A percentile compares a stretch with the other conserved stretches of the same genome.
These are phyloP conservation scores for Phytophthora tentaculata DNA, from an alignment of 352 stramenopile genomes.

Conservation along the genomic window DNA sequence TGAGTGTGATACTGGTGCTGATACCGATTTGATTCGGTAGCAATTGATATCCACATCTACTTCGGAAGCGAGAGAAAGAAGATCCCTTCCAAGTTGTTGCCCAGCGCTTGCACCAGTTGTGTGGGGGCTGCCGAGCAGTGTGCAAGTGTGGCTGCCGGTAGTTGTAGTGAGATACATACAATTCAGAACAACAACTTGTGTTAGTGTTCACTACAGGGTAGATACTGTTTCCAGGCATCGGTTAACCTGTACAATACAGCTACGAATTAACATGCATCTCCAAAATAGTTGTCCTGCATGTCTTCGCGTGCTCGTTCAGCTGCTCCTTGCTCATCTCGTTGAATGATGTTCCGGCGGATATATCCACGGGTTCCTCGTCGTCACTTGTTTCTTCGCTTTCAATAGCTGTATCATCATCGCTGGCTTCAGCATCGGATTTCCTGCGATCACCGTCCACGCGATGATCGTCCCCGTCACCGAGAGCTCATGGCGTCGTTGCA, in stretches of 20 bases:
- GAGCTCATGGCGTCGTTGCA: too few relatives aligned
- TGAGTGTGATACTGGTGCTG: constrained; percentile 2
- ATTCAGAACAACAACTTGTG: not conserved
- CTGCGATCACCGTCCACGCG: not conserved
- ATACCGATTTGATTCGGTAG: constrained; percentile 7
- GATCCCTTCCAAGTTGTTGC: constrained; percentile 2
- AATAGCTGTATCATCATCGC: not conserved
- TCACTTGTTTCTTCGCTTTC: constrained; percentile 8
- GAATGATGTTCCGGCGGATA: constrained; percentile 2
- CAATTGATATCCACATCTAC: constrained; percentile 8
- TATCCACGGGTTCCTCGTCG: constrained; percentile 7
- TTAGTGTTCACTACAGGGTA: constrained; percentile 10
- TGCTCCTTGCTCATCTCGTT: constrained; percentile 17
- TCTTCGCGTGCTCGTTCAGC: not conserved
- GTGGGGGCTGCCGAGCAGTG: not conserved
- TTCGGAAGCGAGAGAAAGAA: constrained; percentile 15
- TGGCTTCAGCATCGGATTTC: not conserved
- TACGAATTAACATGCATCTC: not conserved
- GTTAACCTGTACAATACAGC: constrained; percentile 13
- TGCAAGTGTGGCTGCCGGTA: not conserved
- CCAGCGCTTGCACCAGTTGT: not conserved
- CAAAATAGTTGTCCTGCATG: constrained; percentile 3
- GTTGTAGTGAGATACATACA: constrained; percentile 1
- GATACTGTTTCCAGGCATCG: not conserved
- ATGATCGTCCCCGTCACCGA: too few relatives aligned